Conservation (phyloP, 73 alveolate species). For the Urostyla sp. region DNA sequence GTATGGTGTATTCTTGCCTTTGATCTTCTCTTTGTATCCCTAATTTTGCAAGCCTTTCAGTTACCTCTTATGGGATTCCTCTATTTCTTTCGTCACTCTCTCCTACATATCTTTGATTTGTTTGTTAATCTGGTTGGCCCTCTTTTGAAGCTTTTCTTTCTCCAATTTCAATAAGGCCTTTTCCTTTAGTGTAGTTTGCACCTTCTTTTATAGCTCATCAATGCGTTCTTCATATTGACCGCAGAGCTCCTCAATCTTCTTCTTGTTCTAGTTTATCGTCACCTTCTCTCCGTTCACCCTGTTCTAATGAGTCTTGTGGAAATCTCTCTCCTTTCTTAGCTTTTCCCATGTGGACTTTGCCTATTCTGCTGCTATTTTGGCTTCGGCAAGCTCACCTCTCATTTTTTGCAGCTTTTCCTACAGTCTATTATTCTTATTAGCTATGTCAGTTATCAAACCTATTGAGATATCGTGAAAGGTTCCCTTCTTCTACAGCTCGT, state of each 20-base stretch:
- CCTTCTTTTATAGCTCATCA: constrained; percentile 95
- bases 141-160: constrained; percentile 92
- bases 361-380: constrained; percentile 89
- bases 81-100: constrained; percentile 60
- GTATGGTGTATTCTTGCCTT: constrained; percentile 65
- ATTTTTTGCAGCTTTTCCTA: constrained; percentile 91
- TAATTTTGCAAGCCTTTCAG: constrained; percentile 15
- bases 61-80: constrained; percentile 54
- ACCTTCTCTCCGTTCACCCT: constrained; percentile 96
- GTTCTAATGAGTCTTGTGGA: constrained; percentile 97
- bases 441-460: constrained; percentile 98
- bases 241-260: constrained; percentile 94
- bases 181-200: constrained; percentile 96
- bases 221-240: constrained; percentile 96
- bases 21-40: constrained; percentile 1
- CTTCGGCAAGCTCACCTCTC: constrained; percentile 92
- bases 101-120: constrained; percentile 64
- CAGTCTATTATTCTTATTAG: constrained; percentile 94
- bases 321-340: constrained; percentile 98
- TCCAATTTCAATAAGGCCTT: constrained; percentile 97
- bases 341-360: constrained; percentile 97
- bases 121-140: constrained; percentile 45
- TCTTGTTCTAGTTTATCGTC: constrained; percentile 82
- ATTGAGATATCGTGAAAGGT: constrained; percentile 93
- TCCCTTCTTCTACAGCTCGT: constrained; percentile 97